A percentile compares a stretch with the other conserved stretches of the same genome.
These are phyloP conservation scores for Cucumis hystrix DNA, from an alignment of 306 rosid species.

Conservation along the genomic window DNA sequence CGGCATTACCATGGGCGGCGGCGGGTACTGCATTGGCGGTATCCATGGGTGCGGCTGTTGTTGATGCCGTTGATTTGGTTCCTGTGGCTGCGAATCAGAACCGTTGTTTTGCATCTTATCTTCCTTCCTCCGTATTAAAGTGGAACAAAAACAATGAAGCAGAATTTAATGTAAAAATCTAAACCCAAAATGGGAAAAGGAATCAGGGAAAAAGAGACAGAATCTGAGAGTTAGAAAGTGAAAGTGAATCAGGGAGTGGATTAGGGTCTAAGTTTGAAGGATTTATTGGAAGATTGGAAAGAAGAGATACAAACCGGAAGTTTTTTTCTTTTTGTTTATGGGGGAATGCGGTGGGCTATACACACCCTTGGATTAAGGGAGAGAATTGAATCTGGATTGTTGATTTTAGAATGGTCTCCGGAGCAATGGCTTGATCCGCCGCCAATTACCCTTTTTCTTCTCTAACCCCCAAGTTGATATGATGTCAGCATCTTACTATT, in stretches of 20 bases:
- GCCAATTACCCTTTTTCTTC: slow-evolving; percentile 33
- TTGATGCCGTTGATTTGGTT: slow-evolving; percentile 9
- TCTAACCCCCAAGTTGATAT: background rate
- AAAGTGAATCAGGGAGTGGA: slow-evolving; percentile 6
- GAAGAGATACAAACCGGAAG: slow-evolving; percentile 48
- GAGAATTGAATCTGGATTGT: slow-evolving; percentile 19
- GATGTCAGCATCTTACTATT: background rate
- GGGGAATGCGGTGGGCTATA: slow-evolving; percentile 36
- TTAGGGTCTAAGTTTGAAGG: slow-evolving; percentile 26
- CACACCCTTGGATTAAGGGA: slow-evolving; percentile 27
- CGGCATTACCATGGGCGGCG: slow-evolving; percentile 92
- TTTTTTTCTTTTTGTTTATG: background rate
- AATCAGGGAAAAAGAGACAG: slow-evolving; percentile 3
- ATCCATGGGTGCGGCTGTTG: slow-evolving; percentile 43
- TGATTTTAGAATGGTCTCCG: background rate
- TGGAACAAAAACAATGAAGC: background rate
- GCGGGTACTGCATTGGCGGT: slow-evolving; percentile 66
- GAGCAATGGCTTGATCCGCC: slow-evolving; percentile 47
- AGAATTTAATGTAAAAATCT: slow-evolving; percentile 12
- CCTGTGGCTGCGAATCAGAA: slow-evolving; percentile 49
- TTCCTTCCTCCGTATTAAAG: background rate
- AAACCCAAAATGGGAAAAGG: slow-evolving; percentile 1
- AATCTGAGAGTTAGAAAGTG: background rate
- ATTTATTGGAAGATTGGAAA: slow-evolving; percentile 15
- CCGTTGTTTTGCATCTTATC: slow-evolving; percentile 68